Evolutionary conservation across 495 filamentous ascomycete genomes (phyloP).

Genomic region (Talaromyces borbonicus): DNA sequence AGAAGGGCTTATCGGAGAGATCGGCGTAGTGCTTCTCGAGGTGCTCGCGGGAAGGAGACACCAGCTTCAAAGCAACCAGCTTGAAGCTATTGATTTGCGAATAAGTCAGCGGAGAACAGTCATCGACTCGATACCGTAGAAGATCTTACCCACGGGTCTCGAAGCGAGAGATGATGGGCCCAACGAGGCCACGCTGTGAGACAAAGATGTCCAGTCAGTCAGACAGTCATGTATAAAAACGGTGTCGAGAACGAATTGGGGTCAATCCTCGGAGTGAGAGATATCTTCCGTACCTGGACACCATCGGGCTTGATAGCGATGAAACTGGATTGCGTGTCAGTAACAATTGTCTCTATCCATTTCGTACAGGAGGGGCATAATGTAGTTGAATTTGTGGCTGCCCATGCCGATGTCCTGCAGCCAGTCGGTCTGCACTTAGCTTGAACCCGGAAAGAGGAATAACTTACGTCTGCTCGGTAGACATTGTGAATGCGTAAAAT

Average conservation of each 20-base stretch:
- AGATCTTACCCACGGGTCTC: slow-evolving; percentile 74
- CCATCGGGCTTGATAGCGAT: slow-evolving; percentile 99
- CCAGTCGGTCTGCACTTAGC: too few species aligned
- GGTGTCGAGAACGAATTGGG: background rate
- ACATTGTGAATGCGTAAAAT: slow-evolving; percentile 51
- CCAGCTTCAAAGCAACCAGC: slow-evolving; percentile 94
- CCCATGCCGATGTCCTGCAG: too few species aligned
- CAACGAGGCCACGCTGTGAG: slow-evolving; percentile 86
- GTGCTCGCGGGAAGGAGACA: slow-evolving; percentile 76
- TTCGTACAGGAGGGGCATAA: background rate
- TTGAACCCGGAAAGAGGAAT: slow-evolving; percentile 9
- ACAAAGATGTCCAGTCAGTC: too few species aligned
- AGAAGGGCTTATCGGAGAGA: slow-evolving; percentile 90
- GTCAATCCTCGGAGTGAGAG: slow-evolving; percentile 11
- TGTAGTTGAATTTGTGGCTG: too few species aligned
- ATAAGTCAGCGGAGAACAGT: slow-evolving; percentile 17
- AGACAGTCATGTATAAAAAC: slow-evolving; percentile 12
- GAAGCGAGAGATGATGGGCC: slow-evolving; percentile 93
- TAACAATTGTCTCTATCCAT: background rate
- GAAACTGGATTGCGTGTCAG: slow-evolving; percentile 61
- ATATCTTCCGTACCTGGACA: slow-evolving; percentile 67
- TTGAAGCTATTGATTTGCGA: slow-evolving; percentile 57
- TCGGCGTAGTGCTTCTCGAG: slow-evolving; percentile 97
- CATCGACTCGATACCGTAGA: background rate
- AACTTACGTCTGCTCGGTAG: slow-evolving; percentile 89